A percentile compares a stretch with the other conserved stretches of the same genome.
These are phyloP conservation scores for Wilcoxina mikolae DNA, from an alignment of 495 filamentous ascomycete genomes.

Conservation along the genomic window DNA sequence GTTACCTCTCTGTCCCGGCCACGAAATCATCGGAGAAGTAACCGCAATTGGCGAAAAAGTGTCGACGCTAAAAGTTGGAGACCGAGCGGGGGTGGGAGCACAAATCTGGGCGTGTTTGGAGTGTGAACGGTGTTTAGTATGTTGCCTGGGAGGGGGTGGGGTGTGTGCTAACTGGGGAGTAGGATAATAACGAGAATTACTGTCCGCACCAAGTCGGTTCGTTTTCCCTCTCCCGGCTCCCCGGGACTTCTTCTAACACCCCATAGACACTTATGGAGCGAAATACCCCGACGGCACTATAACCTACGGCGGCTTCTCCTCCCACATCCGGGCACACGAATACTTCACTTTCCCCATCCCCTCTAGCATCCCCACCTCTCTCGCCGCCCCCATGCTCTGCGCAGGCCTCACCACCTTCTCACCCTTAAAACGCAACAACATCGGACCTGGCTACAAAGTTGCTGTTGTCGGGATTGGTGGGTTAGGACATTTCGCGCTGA, in stretches of 20 bases:
- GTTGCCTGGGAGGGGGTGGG: no score
- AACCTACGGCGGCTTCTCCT: slow-evolving; percentile 51
- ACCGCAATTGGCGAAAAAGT: slow-evolving; percentile 56
- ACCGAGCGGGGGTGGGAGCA: slow-evolving; percentile 67
- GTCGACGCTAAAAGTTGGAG: slow-evolving; percentile 51
- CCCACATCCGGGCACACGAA: slow-evolving; percentile 60
- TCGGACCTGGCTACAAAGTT: slow-evolving; percentile 54
- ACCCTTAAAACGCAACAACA: slow-evolving; percentile 47
- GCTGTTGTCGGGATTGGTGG: slow-evolving; percentile 59
- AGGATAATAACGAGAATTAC: slow-evolving; percentile 64
- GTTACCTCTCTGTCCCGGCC: slow-evolving; percentile 58
- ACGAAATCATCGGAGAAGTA: slow-evolving; percentile 60
- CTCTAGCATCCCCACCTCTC: no score
- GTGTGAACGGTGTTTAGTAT: slow-evolving; percentile 52
- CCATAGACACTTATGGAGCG: slow-evolving; percentile 47
- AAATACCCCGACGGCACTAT: slow-evolving; percentile 50
- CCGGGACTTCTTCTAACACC: no score
- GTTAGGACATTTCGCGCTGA: slow-evolving; percentile 51
- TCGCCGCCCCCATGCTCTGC: slow-evolving; percentile 69
- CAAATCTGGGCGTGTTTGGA: slow-evolving; percentile 59
- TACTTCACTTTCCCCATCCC: slow-evolving; percentile 68
- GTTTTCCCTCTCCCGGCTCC: no score
- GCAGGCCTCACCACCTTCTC: slow-evolving; percentile 61
- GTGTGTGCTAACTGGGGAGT: no score
- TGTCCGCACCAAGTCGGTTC: slow-evolving; percentile 47